Evolutionary conservation across 441 rosid species (phyloP).

Genomic region (Kokia cookei): DNA sequence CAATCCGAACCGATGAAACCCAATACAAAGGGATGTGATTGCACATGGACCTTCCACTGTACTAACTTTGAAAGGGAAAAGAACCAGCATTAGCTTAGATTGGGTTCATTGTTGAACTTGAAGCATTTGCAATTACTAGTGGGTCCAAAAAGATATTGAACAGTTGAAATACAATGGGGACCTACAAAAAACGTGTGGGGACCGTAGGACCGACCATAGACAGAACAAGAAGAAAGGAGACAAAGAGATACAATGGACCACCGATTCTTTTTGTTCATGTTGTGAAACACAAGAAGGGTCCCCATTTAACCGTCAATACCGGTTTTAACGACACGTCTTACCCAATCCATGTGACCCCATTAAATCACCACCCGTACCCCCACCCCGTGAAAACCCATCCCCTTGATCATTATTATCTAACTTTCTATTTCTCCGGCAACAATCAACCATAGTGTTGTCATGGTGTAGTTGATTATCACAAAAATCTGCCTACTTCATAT

Average conservation of each 20-base stretch:
- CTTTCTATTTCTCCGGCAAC: not conserved
- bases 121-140: not conserved
- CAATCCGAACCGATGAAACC: no score
- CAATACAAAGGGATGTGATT: no score
- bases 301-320: not conserved
- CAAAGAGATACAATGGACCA: not conserved
- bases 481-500: no score
- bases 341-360: not conserved
- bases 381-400: not conserved
- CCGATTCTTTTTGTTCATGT: not conserved
- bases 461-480: no score
- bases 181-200: not conserved
- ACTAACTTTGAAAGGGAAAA: no score
- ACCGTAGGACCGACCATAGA: not conserved
- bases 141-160: not conserved
- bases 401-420: not conserved
- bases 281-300: not conserved
- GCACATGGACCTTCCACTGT: no score
- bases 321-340: not conserved
- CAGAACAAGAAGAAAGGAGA: not conserved
- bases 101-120: no score
- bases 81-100: no score
- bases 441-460: not conserved
- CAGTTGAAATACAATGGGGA: not conserved
- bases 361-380: not conserved